Evolutionary conservation across 2,329 filamentous ascomycete genomes (phyloP), one percentile per base, ranked within the genome.

Genomic region (Aspergillus pseudotamarii): DNA sequence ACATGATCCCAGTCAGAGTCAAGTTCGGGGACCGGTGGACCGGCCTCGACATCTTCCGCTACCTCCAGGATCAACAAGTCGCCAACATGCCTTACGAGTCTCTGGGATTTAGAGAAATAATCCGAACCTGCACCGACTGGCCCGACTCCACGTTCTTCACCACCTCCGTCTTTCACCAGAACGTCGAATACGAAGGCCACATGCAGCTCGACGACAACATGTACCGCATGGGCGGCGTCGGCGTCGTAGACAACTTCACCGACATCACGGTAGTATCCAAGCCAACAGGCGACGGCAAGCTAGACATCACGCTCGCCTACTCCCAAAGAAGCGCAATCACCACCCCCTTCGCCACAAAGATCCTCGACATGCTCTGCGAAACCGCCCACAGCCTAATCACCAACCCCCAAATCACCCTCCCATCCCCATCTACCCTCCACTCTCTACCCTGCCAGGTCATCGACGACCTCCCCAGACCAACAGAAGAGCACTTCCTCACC

Each of bases 1-100:
- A 91, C 68, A 88, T 90, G 70, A 82, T 89, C 1, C 89, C 89
- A 0, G 83, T 90, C 41, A 83, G 89, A 23, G 83, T 91, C 16
- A 78, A 77, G 32, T 86, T 91, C 69, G 76, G 79, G 3, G 69
- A 80, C 0, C 71, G 75, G 3, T 86, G 85, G 83, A 86, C 81
- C 3, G 84, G 78, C 0, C 65, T 80, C 2, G 84, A 88, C 60
- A 77, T 88, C 4, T 81, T 88, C 61, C 77, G 79, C 19, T 75
- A 80, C 61, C 80, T 88, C 23, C 85, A 88, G 73, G 77, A 83
- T 62, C 86, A 88, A 72, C 85, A 88, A 70, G 80, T 87, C 50
- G 80, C 83, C 56, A 84, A 82, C 66, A 83, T 86, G 65, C 80
- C 83, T 8, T 83, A 85, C 71, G 86, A 88, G 68, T 80, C 81